Percentiles rank a stretch among this genome's conserved stretches.
Conservation (phyloP, 306 rosid species). For the Castanea mollissima region DNA sequence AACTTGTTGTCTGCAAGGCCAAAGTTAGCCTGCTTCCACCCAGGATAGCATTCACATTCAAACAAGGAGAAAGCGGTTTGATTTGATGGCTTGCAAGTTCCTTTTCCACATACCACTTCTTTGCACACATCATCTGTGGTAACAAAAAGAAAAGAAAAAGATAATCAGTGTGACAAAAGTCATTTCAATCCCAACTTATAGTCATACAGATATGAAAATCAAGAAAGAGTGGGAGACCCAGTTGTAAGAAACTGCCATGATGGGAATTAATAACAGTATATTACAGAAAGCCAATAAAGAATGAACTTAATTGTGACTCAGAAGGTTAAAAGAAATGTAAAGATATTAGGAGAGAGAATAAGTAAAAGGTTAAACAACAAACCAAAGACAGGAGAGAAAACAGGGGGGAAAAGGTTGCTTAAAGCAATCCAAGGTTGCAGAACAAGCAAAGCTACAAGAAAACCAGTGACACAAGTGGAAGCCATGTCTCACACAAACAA, state of each 20-base stretch:
- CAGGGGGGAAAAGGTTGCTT: slow-evolving; percentile 34
- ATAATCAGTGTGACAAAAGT: neutral
- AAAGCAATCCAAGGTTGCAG: slow-evolving; percentile 40
- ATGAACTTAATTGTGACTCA: neutral
- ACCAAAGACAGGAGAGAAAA: too few species aligned
- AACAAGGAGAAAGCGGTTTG: slow-evolving; percentile 42
- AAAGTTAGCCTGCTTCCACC: slow-evolving; percentile 64
- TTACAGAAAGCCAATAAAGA: neutral
- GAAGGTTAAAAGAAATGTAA: neutral
- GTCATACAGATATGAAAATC: too few species aligned
- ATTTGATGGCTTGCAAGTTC: slow-evolving; percentile 65
- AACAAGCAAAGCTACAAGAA: slow-evolving; percentile 20
- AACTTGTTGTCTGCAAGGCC: slow-evolving; percentile 37
- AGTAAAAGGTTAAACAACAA: neutral
- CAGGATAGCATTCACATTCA: slow-evolving; percentile 71
- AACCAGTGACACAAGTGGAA: neutral
- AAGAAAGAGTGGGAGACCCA: slow-evolving; percentile 12
- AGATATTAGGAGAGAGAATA: neutral
- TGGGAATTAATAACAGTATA: neutral
- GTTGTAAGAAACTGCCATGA: neutral
- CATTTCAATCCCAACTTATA: neutral
- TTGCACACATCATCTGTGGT: slow-evolving; percentile 69
- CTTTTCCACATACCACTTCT: slow-evolving; percentile 71
- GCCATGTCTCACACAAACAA: slow-evolving; percentile 41
- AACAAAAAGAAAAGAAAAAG: neutral